Evolutionary conservation across 1,139 yeast genomes (phyloP).

Genomic region (Candida sanyaensis): DNA sequence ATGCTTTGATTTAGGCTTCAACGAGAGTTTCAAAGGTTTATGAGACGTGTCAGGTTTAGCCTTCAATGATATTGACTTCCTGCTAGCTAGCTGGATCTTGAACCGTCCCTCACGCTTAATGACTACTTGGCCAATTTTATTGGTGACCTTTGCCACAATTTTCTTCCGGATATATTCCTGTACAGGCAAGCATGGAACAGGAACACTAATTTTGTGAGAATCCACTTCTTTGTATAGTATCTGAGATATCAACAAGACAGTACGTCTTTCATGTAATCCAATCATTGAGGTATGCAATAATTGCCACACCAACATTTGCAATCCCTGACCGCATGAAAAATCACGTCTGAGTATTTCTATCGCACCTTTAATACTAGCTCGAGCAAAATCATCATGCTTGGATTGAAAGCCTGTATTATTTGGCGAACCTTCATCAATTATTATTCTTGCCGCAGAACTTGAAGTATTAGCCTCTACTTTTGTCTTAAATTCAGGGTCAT

Average conservation of each 20-base stretch:
- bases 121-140: slow-evolving; percentile 43
- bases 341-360: slow-evolving; percentile 67
- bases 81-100: slow-evolving; percentile 39
- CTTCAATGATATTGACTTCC: slow-evolving; percentile 15
- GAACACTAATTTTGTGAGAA: slow-evolving; percentile 58
- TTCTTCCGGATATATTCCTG: slow-evolving; percentile 54
- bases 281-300: slow-evolving; percentile 63
- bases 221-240: slow-evolving; percentile 68
- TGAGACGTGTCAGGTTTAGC: background rate
- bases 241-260: slow-evolving; percentile 64
- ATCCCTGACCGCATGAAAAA: slow-evolving; percentile 60
- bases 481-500: slow-evolving; percentile 58
- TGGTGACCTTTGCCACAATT: slow-evolving; percentile 56
- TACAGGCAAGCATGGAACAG: slow-evolving; percentile 56
- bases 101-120: slow-evolving; percentile 47
- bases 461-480: slow-evolving; percentile 26
- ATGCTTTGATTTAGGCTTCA: slow-evolving; percentile 5
- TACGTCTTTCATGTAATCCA: slow-evolving; percentile 61
- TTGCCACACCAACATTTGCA: slow-evolving; percentile 66
- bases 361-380: slow-evolving; percentile 60
- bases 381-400: slow-evolving; percentile 45
- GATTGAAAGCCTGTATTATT: slow-evolving; percentile 39
- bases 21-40: slow-evolving; percentile 18
- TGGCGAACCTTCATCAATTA: slow-evolving; percentile 49
- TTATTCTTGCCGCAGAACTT: slow-evolving; percentile 31